phyloP scores from a whole-genome alignment of 75 land plant species.

The Sequoia sempervirens region DNA sequence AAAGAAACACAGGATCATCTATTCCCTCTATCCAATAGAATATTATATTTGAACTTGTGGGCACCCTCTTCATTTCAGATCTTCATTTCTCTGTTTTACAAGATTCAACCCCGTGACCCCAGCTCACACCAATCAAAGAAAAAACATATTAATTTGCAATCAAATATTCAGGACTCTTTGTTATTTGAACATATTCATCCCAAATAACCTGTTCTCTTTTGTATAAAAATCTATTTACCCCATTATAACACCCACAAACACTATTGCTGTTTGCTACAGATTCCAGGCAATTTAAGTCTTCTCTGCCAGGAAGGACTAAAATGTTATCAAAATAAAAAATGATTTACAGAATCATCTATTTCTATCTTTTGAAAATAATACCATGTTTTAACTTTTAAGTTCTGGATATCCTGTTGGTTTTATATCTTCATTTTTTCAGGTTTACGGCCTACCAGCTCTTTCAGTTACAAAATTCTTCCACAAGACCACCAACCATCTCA shows the following conservation, averaged over 20 bases:
- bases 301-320: background rate
- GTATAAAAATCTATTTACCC: background rate
- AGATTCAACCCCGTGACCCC: background rate
- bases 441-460: background rate
- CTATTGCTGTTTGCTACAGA: background rate
- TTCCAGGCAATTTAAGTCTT: background rate
- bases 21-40: background rate
- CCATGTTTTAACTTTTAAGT: background rate
- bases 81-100: background rate
- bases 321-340: background rate
- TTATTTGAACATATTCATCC: background rate
- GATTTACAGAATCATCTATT: background rate
- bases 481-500: background rate
- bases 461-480: background rate
- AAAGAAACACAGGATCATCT: background rate
- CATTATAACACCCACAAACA: background rate
- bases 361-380: background rate
- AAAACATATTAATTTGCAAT: background rate
- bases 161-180: background rate
- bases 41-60: background rate
- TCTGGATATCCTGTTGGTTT: background rate
- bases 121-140: background rate
- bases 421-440: background rate
- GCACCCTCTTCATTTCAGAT: background rate
- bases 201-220: background rate